Evolutionary conservation across 768 basidiomycete genomes (phyloP).

Genomic region (Tricholoma matsutake): DNA sequence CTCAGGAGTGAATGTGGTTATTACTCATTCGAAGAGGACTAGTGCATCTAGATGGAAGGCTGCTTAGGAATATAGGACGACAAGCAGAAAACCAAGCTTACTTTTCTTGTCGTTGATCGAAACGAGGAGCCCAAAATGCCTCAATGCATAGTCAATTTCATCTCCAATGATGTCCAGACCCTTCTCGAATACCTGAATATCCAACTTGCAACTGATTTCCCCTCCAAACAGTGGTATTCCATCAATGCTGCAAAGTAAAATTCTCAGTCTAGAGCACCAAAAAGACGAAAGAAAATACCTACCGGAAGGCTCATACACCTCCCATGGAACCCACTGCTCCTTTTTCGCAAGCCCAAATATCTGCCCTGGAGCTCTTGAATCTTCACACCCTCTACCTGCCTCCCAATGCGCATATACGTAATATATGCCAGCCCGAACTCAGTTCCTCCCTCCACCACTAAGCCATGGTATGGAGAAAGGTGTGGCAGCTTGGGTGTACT

Average conservation of each 20-base stretch:
- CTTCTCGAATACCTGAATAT: no score
- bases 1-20: no score
- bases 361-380: constrained; percentile 61
- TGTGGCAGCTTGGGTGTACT: not conserved
- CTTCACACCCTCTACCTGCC: constrained; percentile 80
- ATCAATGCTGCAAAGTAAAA: no score
- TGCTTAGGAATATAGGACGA: constrained; percentile 4
- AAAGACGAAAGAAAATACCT: no score
- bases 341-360: constrained; percentile 80
- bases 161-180: no score
- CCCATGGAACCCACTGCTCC: constrained; percentile 78
- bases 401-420: constrained; percentile 91
- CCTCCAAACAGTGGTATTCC: no score
- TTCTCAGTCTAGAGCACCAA: no score
- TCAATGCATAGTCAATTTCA: no score
- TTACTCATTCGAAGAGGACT: constrained; percentile 93
- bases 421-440: constrained; percentile 81
- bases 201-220: no score
- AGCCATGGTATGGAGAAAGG: not conserved
- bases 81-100: constrained; percentile 37
- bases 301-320: no score
- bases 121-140: constrained; percentile 91
- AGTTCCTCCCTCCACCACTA: constrained; percentile 25
- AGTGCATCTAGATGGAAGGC: constrained; percentile 68
- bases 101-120: constrained; percentile 95